Percentiles rank a stretch among this genome's conserved stretches.
Conservation (phyloP, 257 asterid species). For the Orobanche coerulescens region DNA sequence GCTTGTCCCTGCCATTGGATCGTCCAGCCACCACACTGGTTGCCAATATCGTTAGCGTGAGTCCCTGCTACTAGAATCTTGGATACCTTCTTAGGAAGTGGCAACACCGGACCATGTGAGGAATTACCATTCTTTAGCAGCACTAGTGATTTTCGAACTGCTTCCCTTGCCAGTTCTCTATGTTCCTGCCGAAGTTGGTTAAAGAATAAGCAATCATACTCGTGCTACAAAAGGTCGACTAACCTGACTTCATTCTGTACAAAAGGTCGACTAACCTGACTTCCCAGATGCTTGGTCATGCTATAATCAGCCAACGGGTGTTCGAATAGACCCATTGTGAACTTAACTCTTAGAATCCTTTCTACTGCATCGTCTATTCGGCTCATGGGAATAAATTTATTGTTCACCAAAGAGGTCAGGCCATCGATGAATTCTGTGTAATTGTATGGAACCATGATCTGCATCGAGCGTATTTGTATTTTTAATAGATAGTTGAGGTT, state of each 20-base stretch:
- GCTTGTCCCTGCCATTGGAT: conserved; percentile 34
- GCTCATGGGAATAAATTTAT: conserved; percentile 34
- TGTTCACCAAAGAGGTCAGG: conserved; percentile 33
- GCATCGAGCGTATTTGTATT: no score
- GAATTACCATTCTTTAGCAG: conserved; percentile 31
- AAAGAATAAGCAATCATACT: no score
- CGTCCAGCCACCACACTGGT: conserved; percentile 42
- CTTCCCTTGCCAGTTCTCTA: conserved; percentile 35
- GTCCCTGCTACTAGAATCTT: conserved; percentile 35
- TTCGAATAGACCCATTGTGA: conserved; percentile 48
- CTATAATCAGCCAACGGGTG: conserved; percentile 44
- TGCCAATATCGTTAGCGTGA: conserved; percentile 32
- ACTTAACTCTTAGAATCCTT: conserved; percentile 48
- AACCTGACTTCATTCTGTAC: no score
- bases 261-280: conserved; percentile 25
- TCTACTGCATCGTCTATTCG: conserved; percentile 58
- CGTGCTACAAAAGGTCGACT: no score
- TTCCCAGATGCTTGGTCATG: conserved; percentile 44
- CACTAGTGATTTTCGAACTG: conserved; percentile 32
- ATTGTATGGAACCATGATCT: conserved; percentile 50
- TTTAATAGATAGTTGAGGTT: no score
- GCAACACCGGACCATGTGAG: conserved; percentile 19
- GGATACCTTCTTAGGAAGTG: conserved; percentile 27
- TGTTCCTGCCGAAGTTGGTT: no score
- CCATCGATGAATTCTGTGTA: conserved; percentile 43